Evolutionary conservation across 768 basidiomycete genomes (phyloP).

Genomic region (Exidia glandulosa): DNA sequence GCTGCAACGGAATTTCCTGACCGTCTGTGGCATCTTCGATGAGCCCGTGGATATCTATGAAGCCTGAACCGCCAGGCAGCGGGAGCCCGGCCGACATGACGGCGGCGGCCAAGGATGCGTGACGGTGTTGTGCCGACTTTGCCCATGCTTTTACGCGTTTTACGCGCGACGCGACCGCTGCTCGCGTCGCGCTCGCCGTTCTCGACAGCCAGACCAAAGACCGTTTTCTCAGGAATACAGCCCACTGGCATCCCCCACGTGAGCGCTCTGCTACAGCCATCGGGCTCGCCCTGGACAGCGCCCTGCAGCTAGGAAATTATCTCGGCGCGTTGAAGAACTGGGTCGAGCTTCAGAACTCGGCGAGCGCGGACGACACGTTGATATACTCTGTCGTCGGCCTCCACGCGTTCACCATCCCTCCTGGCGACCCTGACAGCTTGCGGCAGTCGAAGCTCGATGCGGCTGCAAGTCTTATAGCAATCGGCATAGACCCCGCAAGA

Average conservation of each 20-base stretch:
- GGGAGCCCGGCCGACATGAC: no score
- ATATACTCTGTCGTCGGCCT: constrained; percentile 87
- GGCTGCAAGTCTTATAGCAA: constrained; percentile 69
- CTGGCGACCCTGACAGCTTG: constrained; percentile 53
- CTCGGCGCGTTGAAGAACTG: constrained; percentile 85
- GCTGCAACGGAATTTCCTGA: constrained; percentile 15
- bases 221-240: constrained; percentile 83
- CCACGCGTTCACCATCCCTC: constrained; percentile 89
- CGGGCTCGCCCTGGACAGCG: neutral
- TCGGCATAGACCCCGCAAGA: constrained; percentile 70
- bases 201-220: neutral
- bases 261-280: constrained; percentile 13
- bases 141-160: no score
- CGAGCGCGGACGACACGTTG: constrained; percentile 47
- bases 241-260: constrained; percentile 90
- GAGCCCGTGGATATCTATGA: constrained; percentile 50
- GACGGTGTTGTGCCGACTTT: no score
- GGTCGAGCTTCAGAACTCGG: constrained; percentile 65
- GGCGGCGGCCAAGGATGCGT: neutral
- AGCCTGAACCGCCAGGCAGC: constrained; percentile 48
- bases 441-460: constrained; percentile 47
- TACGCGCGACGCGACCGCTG: no score
- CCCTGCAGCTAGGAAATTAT: constrained; percentile 79
- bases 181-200: no score
- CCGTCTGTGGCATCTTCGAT: constrained; percentile 54